Evolutionary conservation across 1,284 basidiomycete species (phyloP).

Genomic region (Taiwanofungus camphoratus): DNA sequence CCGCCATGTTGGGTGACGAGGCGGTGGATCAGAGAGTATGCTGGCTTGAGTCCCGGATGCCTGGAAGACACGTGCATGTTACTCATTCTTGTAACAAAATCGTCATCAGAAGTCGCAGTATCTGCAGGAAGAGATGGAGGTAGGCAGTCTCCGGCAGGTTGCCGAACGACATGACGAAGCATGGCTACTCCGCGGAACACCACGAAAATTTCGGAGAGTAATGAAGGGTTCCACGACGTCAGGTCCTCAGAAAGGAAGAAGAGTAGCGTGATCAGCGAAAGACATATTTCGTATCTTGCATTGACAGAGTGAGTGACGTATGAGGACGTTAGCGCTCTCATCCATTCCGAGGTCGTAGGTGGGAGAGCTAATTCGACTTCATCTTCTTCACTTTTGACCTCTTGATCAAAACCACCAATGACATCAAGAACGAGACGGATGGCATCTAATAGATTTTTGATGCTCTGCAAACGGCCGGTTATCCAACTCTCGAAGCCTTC

Average conservation of each 20-base stretch:
- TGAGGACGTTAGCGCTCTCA: conserved; percentile 50
- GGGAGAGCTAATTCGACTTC: conserved; percentile 53
- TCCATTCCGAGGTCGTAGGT: conserved; percentile 53
- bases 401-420: conserved; percentile 62
- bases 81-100: conserved; percentile 58
- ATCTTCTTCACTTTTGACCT: conserved; percentile 68
- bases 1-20: conserved; percentile 52
- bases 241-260: conserved; percentile 65
- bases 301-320: conserved; percentile 59
- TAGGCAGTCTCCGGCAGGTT: conserved; percentile 46
- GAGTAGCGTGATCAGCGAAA: conserved; percentile 61
- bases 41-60: conserved; percentile 41
- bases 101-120: conserved; percentile 44
- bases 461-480: conserved; percentile 45
- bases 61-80: conserved; percentile 64
- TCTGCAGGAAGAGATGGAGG: conserved; percentile 24
- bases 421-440: conserved; percentile 54
- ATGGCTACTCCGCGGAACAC: conserved; percentile 72
- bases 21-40: conserved; percentile 68
- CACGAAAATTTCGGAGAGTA: conserved; percentile 70
- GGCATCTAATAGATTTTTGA: conserved; percentile 52
- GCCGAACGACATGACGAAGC: conserved; percentile 52
- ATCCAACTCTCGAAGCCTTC: conserved; percentile 58
- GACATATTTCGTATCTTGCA: conserved; percentile 67
- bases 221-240: conserved; percentile 52